These are phyloP conservation scores for Colletotrichum sp. DNA, from an alignment of 2,329 filamentous ascomycete species.

Conservation along the genomic window DNA sequence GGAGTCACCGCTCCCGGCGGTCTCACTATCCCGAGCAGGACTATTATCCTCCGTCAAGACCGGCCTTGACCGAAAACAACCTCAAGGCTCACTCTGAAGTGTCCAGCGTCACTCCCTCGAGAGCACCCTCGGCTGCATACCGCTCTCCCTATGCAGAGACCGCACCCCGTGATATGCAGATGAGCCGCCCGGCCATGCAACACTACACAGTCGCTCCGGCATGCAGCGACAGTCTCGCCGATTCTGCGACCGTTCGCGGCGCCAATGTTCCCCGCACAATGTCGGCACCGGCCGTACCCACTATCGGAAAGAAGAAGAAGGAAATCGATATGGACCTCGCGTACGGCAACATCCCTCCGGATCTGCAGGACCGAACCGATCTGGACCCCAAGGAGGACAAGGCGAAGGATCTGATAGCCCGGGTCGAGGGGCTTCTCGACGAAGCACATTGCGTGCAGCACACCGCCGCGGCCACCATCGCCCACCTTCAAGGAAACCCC, in stretches of 20 bases:
- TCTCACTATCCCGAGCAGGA: slow-evolving; percentile 33
- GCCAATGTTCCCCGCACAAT: slow-evolving; percentile 39
- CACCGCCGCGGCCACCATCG: slow-evolving; percentile 84
- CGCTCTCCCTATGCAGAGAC: slow-evolving; percentile 49
- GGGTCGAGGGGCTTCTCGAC: slow-evolving; percentile 78
- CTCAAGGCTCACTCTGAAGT: slow-evolving; percentile 59
- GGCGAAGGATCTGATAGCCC: slow-evolving; percentile 66
- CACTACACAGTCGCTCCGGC: slow-evolving; percentile 29
- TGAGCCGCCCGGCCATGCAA: slow-evolving; percentile 27
- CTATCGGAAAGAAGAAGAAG: slow-evolving; percentile 36
- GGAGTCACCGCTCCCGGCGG: slow-evolving; percentile 43
- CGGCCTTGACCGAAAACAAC: slow-evolving; percentile 56
- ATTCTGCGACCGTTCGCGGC: slow-evolving; percentile 16
- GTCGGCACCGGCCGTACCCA: slow-evolving; percentile 44
- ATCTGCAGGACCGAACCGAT: slow-evolving; percentile 59
- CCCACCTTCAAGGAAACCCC: slow-evolving; percentile 67
- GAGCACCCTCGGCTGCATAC: slow-evolving; percentile 36
- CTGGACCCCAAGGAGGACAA: slow-evolving; percentile 54
- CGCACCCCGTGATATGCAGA: slow-evolving; percentile 45
- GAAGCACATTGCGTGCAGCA: slow-evolving; percentile 91
- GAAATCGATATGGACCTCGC: slow-evolving; percentile 90
- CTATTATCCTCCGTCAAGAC: slow-evolving; percentile 26
- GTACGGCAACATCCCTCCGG: slow-evolving; percentile 82
- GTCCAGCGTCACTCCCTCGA: slow-evolving; percentile 52
- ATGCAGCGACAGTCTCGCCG: slow-evolving; percentile 22